phyloP scores from a whole-genome alignment of 2,329 filamentous ascomycete species.

The Penicillium sp. region DNA sequence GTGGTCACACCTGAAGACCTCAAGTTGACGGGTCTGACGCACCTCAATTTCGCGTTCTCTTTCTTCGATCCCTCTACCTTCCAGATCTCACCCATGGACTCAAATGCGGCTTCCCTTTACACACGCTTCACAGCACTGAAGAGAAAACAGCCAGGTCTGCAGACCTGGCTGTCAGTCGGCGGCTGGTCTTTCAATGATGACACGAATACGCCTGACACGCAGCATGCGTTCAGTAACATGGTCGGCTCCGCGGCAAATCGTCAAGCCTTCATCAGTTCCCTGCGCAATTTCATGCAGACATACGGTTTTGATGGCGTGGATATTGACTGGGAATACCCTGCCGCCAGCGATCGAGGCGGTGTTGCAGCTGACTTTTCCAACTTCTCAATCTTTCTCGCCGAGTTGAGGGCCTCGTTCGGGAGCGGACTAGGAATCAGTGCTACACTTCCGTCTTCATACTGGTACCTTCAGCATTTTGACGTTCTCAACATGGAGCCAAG shows the following conservation, averaged over 20 bases:
- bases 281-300: constrained; percentile 37
- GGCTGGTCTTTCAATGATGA: constrained; percentile 1
- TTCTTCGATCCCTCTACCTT: not conserved
- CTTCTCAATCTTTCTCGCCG: constrained; percentile 9
- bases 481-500: constrained; percentile 12
- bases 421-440: constrained; percentile 8
- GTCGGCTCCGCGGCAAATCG: constrained; percentile 13
- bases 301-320: constrained; percentile 45
- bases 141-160: not conserved
- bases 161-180: not conserved
- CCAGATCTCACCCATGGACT: not conserved
- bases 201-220: not conserved
- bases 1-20: constrained; percentile 10
- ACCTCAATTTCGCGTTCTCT: not conserved
- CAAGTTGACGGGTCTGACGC: constrained; percentile 1
- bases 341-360: constrained; percentile 1
- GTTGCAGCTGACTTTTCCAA: constrained; percentile 7
- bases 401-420: constrained; percentile 5
- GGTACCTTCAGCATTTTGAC: constrained; percentile 23
- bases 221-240: constrained; percentile 25
- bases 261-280: constrained; percentile 32
- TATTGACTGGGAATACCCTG: constrained; percentile 41
- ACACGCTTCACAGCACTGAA: not conserved
- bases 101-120: not conserved
- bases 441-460: constrained; percentile 12